These are phyloP conservation scores for Catharanthus roseus DNA, from an alignment of 257 asterid species.

Conservation along the genomic window DNA sequence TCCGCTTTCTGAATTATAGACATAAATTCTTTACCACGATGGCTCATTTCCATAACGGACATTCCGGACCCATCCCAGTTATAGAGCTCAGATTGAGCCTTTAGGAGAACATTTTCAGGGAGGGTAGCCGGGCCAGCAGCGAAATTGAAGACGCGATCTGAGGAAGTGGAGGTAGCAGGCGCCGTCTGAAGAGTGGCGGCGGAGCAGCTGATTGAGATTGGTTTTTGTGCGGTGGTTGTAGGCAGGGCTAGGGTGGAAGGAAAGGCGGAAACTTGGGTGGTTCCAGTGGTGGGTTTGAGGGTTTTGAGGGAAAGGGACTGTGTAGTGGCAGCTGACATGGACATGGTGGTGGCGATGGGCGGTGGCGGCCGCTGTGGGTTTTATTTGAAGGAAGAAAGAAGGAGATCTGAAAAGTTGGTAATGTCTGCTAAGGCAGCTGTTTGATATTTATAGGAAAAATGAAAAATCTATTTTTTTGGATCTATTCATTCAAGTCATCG, in stretches of 20 bases:
- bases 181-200: constrained; percentile 35
- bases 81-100: constrained; percentile 82
- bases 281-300: constrained; percentile 23
- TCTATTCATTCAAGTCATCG: background rate
- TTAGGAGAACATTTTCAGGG: constrained; percentile 76
- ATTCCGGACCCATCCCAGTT: constrained; percentile 84
- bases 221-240: constrained; percentile 19
- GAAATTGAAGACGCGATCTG: constrained; percentile 84
- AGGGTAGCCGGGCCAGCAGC: constrained; percentile 97
- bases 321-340: constrained; percentile 41
- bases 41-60: constrained; percentile 99
- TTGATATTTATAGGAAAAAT: background rate
- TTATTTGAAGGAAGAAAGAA: background rate
- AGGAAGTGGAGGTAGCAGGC: constrained; percentile 35
- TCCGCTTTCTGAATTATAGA: constrained; percentile 89
- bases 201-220: constrained; percentile 41
- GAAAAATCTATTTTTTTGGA: background rate
- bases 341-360: constrained; percentile 10
- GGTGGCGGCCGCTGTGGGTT: background rate
- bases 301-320: constrained; percentile 27
- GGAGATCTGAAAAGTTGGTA: constrained; percentile 13
- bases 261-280: constrained; percentile 41
- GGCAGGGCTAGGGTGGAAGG: constrained; percentile 31
- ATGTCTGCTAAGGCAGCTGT: background rate
- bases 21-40: constrained; percentile 85